phyloP scores from a whole-genome alignment of 106 monocot species.

The Narthecium ossifragum region DNA sequence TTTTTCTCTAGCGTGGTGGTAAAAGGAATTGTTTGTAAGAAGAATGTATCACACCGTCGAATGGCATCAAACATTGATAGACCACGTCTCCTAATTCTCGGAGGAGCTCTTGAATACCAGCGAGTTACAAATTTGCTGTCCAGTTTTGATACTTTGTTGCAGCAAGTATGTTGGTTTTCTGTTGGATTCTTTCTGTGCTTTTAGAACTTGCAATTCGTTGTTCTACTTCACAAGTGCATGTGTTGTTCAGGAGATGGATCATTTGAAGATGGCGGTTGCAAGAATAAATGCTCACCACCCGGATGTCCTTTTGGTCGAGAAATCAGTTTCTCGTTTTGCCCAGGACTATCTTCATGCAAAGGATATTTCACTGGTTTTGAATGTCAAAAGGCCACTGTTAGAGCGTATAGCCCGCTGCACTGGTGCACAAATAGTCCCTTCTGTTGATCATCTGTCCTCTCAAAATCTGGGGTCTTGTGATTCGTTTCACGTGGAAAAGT shows the following conservation, averaged over 20 bases:
- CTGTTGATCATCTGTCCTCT: constrained; percentile 70
- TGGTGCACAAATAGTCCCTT: constrained; percentile 82
- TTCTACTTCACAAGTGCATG: background rate
- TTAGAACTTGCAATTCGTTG: background rate
- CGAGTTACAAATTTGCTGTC: constrained; percentile 70
- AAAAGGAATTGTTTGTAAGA: constrained; percentile 91
- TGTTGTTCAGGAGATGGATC: constrained; percentile 65
- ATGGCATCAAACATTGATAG: constrained; percentile 73
- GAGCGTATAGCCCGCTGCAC: constrained; percentile 86
- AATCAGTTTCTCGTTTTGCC: constrained; percentile 84
- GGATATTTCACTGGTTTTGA: constrained; percentile 88
- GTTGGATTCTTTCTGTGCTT: constrained; percentile 1
- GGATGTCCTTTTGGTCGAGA: constrained; percentile 81
- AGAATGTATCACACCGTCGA: constrained; percentile 78
- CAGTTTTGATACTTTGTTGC: constrained; percentile 90
- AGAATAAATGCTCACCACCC: constrained; percentile 86
- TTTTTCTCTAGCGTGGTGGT: constrained; percentile 55
- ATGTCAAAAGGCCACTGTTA: constrained; percentile 74
- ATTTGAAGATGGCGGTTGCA: constrained; percentile 94
- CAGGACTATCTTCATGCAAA: constrained; percentile 79
- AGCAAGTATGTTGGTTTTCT: constrained; percentile 45
- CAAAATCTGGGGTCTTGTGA: constrained; percentile 72
- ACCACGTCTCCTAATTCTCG: constrained; percentile 79
- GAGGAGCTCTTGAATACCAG: constrained; percentile 94
- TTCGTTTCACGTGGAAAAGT: constrained; percentile 77